Evolutionary conservation across 2,329 filamentous ascomycete genomes (phyloP).

Genomic region (Claviceps sp.): DNA sequence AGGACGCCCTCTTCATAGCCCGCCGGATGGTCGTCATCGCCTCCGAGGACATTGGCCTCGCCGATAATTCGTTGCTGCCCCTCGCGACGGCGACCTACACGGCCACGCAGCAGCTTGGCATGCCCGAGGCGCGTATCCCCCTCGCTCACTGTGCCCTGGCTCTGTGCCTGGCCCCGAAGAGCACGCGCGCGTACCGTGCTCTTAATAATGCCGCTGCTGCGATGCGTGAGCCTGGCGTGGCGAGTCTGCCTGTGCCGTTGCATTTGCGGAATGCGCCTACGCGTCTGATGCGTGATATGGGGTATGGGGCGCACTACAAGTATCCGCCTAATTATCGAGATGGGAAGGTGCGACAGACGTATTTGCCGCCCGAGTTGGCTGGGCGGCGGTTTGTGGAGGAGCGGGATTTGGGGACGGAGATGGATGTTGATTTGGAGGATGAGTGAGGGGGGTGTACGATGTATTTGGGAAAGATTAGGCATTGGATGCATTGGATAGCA

Average conservation of each 20-base stretch:
- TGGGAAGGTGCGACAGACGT: constrained; percentile 74
- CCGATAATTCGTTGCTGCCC: constrained; percentile 69
- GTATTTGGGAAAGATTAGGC: neutral
- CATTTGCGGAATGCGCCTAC: constrained; percentile 90
- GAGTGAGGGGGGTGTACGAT: neutral
- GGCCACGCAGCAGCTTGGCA: constrained; percentile 82
- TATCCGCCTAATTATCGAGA: constrained; percentile 86
- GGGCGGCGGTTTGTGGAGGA: constrained; percentile 69
- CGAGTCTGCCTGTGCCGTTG: constrained; percentile 66
- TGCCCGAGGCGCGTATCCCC: constrained; percentile 89
- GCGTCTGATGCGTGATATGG: constrained; percentile 81
- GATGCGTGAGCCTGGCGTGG: constrained; percentile 70
- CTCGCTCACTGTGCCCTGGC: constrained; percentile 80
- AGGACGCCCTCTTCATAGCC: constrained; percentile 86
- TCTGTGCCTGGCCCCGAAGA: constrained; percentile 69
- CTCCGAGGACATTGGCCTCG: constrained; percentile 83
- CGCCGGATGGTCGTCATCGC: constrained; percentile 89
- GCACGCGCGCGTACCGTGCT: constrained; percentile 71
- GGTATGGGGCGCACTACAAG: constrained; percentile 85
- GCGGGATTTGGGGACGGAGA: constrained; percentile 59
- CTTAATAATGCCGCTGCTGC: constrained; percentile 70
- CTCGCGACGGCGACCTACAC: constrained; percentile 78
- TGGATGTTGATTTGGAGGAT: constrained; percentile 53
- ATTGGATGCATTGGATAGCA: too few species aligned
- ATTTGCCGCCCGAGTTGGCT: constrained; percentile 65